These are phyloP conservation scores for Linum tenue DNA, from an alignment of 345 rosid species.

Conservation along the genomic window DNA sequence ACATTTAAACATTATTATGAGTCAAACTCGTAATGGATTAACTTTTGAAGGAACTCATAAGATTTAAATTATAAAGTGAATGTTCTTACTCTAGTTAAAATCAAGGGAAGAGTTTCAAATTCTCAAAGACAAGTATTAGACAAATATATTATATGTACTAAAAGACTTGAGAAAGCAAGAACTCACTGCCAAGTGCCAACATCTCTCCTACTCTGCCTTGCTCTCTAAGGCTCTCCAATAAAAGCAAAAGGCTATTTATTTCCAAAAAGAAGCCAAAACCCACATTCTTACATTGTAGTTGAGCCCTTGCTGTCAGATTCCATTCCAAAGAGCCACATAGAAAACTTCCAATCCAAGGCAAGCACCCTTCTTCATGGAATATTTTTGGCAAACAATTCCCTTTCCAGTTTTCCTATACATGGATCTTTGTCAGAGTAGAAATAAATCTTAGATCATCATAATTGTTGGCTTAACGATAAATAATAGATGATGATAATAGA, in stretches of 20 bases:
- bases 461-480: too few relatives aligned
- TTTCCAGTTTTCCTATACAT: not conserved
- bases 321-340: not conserved
- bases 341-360: not conserved
- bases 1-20: too few relatives aligned
- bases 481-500: too few relatives aligned
- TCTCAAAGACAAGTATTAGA: too few relatives aligned
- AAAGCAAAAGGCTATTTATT: not conserved
- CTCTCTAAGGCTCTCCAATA: not conserved
- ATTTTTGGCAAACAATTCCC: not conserved
- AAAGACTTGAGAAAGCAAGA: too few relatives aligned
- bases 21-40: too few relatives aligned
- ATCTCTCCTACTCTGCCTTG: not conserved
- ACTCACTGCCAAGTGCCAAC: not conserved
- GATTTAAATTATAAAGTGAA: too few relatives aligned
- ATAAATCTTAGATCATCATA: too few relatives aligned
- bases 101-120: too few relatives aligned
- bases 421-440: too few relatives aligned
- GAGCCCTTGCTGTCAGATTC: not conserved
- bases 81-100: too few relatives aligned
- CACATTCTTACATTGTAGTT: not conserved
- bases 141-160: not conserved
- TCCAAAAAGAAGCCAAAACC: not conserved
- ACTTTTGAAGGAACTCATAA: too few relatives aligned
- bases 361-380: not conserved